Base-by-base conservation (phyloP, 768 basidiomycete species). In the Xerocomellus amylosporus region DNA sequence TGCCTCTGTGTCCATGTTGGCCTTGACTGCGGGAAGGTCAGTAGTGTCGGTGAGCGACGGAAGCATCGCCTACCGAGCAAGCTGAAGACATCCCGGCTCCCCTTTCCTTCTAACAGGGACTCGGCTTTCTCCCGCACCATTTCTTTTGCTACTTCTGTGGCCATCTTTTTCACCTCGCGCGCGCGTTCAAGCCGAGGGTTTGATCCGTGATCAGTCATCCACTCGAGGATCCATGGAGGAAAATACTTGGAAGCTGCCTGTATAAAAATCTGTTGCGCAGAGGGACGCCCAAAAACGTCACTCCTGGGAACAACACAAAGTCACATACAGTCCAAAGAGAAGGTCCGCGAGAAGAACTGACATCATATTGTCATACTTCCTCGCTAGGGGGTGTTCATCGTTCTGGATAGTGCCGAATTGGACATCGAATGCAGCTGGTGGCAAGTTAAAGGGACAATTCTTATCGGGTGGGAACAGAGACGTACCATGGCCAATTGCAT, bases 401-500 rank as follows among this genome's bases (percentile, higher is more conserved):
- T 61, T 42, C 14, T 56, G 13, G 31, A 63, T 7, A 14, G 53
- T 37, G 3, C 71, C 73, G 37, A 82, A 81, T 26, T 71, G 71
- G 58, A 81, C 75, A 50, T 80, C 80, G 55, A 82, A 82, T 38
- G 78, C 79, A 47, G 76, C 80, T 70, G 30, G 20, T 26, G 28
- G 28, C 19, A 19, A 30, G 20, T 15, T 52, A 14, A 38, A 28
- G 4, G 4, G n/a, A 33, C 13, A 10, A 22, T 47, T 19, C 26
- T 26, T 19, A 17, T 34, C 8, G 1, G 8, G 7, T 17, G 17
- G 37, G 19, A 28, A 17, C 3, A 15, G 1, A 26, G 28, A 34
- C 49, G 8, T 64, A 78, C 80, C 78, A 64, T 75, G 71, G 8
- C 79, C 81, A 50, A 82, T 77, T 14, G 78, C 75, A 66, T 81